Evolutionary conservation across 352 stramenopile genomes (phyloP).

Genomic region (Peronospora farinosa): DNA sequence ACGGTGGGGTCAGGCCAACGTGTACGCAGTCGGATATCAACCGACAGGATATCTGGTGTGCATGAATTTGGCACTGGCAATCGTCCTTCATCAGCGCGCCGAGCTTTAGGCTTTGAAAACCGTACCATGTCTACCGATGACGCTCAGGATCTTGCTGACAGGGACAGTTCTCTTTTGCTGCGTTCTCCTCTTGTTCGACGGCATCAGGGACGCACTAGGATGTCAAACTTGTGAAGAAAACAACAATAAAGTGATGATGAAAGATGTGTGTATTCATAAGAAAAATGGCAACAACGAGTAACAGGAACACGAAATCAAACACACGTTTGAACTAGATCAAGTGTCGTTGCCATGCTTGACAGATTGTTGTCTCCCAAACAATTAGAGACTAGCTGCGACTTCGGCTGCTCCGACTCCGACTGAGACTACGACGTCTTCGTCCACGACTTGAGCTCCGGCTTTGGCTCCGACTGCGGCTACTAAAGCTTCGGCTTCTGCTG

Average conservation of each 20-base stretch:
- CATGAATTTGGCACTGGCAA: slow-evolving; percentile 16
- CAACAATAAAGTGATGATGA: slow-evolving; percentile 1
- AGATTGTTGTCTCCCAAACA: background rate
- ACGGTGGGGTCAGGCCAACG: background rate
- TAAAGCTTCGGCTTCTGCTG: slow-evolving; percentile 23
- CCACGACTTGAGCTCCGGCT: slow-evolving; percentile 33
- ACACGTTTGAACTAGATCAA: no score
- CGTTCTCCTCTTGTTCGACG: slow-evolving; percentile 38
- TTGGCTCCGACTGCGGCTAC: slow-evolving; percentile 29
- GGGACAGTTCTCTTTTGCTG: slow-evolving; percentile 12
- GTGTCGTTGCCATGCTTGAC: slow-evolving; percentile 11
- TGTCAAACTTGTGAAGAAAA: slow-evolving; percentile 23
- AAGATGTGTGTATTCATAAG: slow-evolving; percentile 29
- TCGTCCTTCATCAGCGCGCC: slow-evolving; percentile 12
- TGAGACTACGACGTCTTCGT: slow-evolving; percentile 19
- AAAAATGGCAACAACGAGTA: slow-evolving; percentile 12
- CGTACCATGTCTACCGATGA: slow-evolving; percentile 34
- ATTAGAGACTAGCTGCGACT: slow-evolving; percentile 17
- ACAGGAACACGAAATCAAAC: no score
- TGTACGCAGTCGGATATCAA: background rate
- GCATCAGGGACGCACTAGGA: slow-evolving; percentile 27
- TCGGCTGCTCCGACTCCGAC: slow-evolving; percentile 22
- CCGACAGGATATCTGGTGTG: slow-evolving; percentile 9
- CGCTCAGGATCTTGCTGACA: slow-evolving; percentile 9
- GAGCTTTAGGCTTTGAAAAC: slow-evolving; percentile 24